These are phyloP conservation scores for Clonostachys byssicola DNA, from an alignment of 2,329 filamentous ascomycete species.

Conservation along the genomic window DNA sequence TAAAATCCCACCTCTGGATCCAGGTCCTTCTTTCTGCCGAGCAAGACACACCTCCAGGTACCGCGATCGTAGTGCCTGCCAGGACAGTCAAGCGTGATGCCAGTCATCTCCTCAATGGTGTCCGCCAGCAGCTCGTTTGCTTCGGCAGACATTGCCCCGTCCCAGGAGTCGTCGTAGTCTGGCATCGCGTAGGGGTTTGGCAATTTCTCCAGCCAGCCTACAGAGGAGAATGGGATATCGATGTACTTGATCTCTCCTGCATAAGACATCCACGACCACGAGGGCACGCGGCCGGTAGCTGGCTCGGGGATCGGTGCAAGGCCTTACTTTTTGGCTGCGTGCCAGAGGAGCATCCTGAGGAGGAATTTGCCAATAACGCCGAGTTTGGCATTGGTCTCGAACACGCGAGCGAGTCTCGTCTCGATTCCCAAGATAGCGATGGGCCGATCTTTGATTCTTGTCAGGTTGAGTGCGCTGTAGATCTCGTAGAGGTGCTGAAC, in stretches of 20 bases:
- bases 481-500: not conserved
- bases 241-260: not conserved
- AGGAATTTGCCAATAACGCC: not conserved
- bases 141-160: not conserved
- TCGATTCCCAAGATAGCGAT: not conserved
- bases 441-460: not conserved
- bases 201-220: not conserved
- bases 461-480: not conserved
- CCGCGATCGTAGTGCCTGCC: not conserved
- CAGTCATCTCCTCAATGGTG: not conserved
- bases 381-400: not conserved
- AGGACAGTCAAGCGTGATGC: not conserved
- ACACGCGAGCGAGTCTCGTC: not conserved
- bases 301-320: not conserved
- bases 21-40: not conserved
- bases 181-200: not conserved
- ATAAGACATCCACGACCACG: not conserved
- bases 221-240: not conserved
- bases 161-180: not conserved
- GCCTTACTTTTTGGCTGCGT: too few relatives aligned
- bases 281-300: not conserved
- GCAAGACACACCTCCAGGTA: not conserved
- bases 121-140: not conserved
- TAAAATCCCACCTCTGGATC: not conserved
- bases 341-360: not conserved